Base-by-base conservation (phyloP, 345 rosid genomes). In the Barbarea vulgaris region DNA sequence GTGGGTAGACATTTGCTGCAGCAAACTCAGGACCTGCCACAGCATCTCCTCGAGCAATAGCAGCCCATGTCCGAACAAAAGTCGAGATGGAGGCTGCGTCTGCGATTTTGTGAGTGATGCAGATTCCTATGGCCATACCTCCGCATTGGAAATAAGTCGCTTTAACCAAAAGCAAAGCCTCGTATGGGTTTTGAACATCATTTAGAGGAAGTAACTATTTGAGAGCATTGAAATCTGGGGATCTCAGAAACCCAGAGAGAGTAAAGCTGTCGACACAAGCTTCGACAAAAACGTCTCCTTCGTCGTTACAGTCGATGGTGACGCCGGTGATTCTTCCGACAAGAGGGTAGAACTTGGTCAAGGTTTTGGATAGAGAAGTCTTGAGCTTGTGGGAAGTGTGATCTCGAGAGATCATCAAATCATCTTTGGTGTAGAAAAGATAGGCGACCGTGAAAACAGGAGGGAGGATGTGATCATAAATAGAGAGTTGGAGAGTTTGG, bases 301-400 rank as follows among this genome's bases (percentile, higher is more conserved):
- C 64, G 63, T 87, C 84, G 30, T 79, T 75, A 30, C 89, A 85
- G 2, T 82, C 82, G 7, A 84, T 34, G 2, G 70, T 72, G 14
- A 47, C 52, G 9, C 81, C 78, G 25, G 77, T 85, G 63, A 87
- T 71, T 36, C 76, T 70, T 5, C 89, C 94, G 0, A 89, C 86
- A 4, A 87, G 61, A 4, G 86, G 89, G 79, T 85, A 84, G 81
- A 78, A 85, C 11, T 28, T 76, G 41, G 75, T 60, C 53, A 89
- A 78, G 62, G 75, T 78, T 69, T 83, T 21, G 2, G 91, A 82
- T 9, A 85, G 54, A 63, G 87, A 89, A 48, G 70, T 63, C 75
- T 79, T 87, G 69, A 76, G 74, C 50, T 58, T 59, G 14, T 13
- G 10, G 19, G 70, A 60, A 59, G 36, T 60, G 7, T 68, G 69